Evolutionary conservation across 2,329 filamentous ascomycete genomes (phyloP).

Genomic region (Fusarium napiforme): DNA sequence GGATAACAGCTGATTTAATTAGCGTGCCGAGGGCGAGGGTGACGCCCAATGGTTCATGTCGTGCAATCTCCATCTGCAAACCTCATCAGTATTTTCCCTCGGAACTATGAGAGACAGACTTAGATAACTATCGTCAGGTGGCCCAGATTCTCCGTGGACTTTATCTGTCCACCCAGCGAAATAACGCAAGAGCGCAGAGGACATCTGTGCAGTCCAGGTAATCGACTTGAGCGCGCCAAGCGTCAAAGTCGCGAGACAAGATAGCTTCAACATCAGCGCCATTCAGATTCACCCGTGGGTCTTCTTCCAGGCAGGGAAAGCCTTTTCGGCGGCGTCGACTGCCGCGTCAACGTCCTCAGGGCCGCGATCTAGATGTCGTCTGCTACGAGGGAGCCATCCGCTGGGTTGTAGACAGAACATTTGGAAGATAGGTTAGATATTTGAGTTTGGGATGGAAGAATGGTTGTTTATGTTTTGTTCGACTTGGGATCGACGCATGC

Average conservation of each 20-base stretch:
- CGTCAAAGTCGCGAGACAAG: neutral
- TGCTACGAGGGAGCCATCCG: rapidly evolving
- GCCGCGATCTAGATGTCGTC: neutral
- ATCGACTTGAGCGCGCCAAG: neutral
- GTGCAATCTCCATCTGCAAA: neutral
- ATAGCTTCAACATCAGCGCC: rapidly evolving
- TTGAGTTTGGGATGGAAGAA: no score
- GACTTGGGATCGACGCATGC: neutral
- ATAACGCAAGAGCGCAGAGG: rapidly evolving
- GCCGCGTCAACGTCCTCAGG: rapidly evolving
- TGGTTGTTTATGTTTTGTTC: neutral
- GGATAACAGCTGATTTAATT: no score
- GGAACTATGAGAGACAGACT: rapidly evolving
- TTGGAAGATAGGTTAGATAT: rapidly evolving
- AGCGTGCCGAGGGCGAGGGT: rapidly evolving
- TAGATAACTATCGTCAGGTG: rapidly evolving
- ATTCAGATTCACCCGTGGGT: no score
- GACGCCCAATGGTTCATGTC: neutral
- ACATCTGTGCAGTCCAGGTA: rapidly evolving
- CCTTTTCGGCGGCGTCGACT: rapidly evolving
- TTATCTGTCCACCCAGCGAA: neutral
- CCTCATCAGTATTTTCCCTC: rapidly evolving
- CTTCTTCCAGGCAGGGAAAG: neutral
- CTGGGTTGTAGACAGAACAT: neutral
- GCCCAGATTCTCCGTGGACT: rapidly evolving